Conservation (phyloP, 768 basidiomycete species). For the Suillus spraguei region DNA sequence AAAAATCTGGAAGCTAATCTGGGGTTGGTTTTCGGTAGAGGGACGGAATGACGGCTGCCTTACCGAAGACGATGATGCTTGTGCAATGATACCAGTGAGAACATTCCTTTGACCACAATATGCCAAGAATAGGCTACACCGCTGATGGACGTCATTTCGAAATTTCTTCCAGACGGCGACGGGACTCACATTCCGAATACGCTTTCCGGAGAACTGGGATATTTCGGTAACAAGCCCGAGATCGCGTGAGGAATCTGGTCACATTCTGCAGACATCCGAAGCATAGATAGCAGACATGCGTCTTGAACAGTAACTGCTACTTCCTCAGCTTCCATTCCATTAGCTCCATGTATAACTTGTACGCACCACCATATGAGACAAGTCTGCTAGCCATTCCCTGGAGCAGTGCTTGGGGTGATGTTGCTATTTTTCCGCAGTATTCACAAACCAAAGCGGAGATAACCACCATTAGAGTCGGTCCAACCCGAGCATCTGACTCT, state of each 20-base stretch:
- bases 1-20: slow-evolving; percentile 71
- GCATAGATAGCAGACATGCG: slow-evolving; percentile 69
- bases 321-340: slow-evolving; percentile 28
- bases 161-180: neutral
- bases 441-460: slow-evolving; percentile 69
- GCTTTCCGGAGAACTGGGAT: slow-evolving; percentile 46
- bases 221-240: slow-evolving; percentile 44
- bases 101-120: slow-evolving; percentile 46
- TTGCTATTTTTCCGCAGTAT: slow-evolving; percentile 52
- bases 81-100: slow-evolving; percentile 49
- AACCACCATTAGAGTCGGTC: slow-evolving; percentile 68
- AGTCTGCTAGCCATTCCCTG: slow-evolving; percentile 46
- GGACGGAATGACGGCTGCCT: slow-evolving; percentile 22
- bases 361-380: slow-evolving; percentile 45
- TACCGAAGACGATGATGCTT: slow-evolving; percentile 60
- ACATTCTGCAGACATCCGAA: slow-evolving; percentile 64
- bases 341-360: slow-evolving; percentile 17
- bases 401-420: slow-evolving; percentile 52
- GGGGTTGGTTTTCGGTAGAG: slow-evolving; percentile 11
- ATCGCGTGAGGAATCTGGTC: slow-evolving; percentile 53
- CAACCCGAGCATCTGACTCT: slow-evolving; percentile 39
- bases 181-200: slow-evolving; percentile 57
- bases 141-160: slow-evolving; percentile 39
- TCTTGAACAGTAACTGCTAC: slow-evolving; percentile 65
- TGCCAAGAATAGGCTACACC: slow-evolving; percentile 68